Percentiles rank a stretch among this genome's conserved stretches.
phyloP scores from a whole-genome alignment of 129 eudicot genomes.

The Chrysanthemum seticuspe region DNA sequence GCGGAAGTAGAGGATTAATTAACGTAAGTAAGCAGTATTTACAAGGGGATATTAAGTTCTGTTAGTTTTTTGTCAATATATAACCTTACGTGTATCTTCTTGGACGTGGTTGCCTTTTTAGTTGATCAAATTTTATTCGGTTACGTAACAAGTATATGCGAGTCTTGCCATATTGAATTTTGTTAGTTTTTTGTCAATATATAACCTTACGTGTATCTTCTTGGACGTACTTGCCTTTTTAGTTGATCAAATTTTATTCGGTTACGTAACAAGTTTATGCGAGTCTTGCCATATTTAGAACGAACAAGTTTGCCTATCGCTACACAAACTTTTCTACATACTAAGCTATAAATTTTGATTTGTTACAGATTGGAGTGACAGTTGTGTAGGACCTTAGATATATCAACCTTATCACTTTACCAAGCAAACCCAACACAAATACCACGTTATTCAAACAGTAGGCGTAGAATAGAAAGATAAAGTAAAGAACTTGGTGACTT shows the following conservation, averaged over 20 bases:
- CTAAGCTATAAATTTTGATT: no score
- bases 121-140: background rate
- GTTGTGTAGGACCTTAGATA: no score
- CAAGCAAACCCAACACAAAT: no score
- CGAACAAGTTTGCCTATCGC: no score
- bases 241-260: background rate
- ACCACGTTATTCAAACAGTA: no score
- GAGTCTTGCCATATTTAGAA: background rate
- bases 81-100: background rate
- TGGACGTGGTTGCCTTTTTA: conserved; percentile 5
- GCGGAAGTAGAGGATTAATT: background rate
- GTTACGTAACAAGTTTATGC: background rate
- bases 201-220: background rate
- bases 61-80: background rate
- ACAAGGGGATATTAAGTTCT: background rate
- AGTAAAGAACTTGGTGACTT: no score
- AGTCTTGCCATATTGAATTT: background rate
- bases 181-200: background rate
- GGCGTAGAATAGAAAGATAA: no score
- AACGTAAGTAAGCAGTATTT: background rate
- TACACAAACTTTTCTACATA: no score
- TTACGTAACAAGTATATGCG: background rate
- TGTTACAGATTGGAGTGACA: no score
- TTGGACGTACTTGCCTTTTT: conserved; percentile 8
- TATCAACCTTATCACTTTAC: no score